These are phyloP conservation scores for Ophiocytium majus DNA, from an alignment of 352 stramenopile species.

Conservation along the genomic window DNA sequence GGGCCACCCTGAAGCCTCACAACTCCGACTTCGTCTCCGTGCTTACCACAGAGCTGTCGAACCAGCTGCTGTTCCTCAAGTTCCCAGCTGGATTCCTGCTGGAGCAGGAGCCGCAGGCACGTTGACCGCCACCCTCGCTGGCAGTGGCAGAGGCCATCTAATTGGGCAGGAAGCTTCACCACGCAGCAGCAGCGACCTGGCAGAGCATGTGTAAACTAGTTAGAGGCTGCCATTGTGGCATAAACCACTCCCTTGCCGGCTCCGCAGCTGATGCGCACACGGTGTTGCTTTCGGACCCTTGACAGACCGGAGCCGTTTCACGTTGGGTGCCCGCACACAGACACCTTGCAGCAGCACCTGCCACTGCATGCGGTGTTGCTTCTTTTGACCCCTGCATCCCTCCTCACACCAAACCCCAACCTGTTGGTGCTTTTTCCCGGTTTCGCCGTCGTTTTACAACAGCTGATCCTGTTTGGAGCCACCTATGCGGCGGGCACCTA, in stretches of 20 bases:
- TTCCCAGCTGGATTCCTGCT: neutral
- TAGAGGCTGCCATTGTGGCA: neutral
- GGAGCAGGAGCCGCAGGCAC: neutral
- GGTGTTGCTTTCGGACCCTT: too few relatives aligned
- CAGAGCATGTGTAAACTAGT: neutral
- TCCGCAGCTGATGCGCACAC: too few relatives aligned
- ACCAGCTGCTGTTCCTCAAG: neutral
- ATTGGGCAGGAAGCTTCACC: neutral
- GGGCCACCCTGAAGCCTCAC: neutral
- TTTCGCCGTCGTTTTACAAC: too few relatives aligned
- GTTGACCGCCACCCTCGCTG: neutral
- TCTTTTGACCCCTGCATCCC: too few relatives aligned
- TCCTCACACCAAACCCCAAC: too few relatives aligned
- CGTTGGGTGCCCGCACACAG: too few relatives aligned
- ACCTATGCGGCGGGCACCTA: slow-evolving; percentile 43
- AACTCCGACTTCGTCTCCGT: neutral
- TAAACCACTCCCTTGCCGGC: slow-evolving; percentile 4
- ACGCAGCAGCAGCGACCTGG: neutral
- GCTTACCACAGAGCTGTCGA: neutral
- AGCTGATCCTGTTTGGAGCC: slow-evolving; percentile 43
- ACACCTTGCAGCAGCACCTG: too few relatives aligned
- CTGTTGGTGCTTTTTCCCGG: neutral
- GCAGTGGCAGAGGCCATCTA: neutral
- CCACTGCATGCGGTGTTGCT: too few relatives aligned
- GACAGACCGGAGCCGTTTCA: too few relatives aligned